Percentiles rank a stretch among this genome's conserved stretches.
phyloP scores from a whole-genome alignment of 1,139 yeast genomes.

The Dujonia santamariae region DNA sequence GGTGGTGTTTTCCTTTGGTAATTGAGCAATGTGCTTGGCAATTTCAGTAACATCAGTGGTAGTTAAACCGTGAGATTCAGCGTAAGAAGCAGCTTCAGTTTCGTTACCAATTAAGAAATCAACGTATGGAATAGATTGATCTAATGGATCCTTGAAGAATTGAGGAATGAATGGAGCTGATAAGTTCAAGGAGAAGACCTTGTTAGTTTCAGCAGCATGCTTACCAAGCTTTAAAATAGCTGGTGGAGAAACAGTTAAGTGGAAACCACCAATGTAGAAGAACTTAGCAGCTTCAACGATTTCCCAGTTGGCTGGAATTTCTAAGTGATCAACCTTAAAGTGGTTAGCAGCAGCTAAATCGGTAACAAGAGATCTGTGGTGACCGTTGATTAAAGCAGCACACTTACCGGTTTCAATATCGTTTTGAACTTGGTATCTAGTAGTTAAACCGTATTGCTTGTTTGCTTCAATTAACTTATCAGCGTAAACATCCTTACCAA shows the following conservation, averaged over 20 bases:
- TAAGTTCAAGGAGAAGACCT: conserved; percentile 80
- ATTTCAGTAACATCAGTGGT: conserved; percentile 64
- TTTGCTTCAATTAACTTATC: conserved; percentile 82
- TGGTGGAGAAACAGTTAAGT: conserved; percentile 94
- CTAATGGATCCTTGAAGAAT: conserved; percentile 91
- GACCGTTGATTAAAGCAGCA: conserved; percentile 90
- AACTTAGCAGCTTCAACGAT: conserved; percentile 75
- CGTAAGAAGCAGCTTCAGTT: conserved; percentile 94
- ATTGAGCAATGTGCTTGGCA: conserved; percentile 77
- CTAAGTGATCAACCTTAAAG: conserved; percentile 85
- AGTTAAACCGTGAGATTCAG: conserved; percentile 73
- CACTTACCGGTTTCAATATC: conserved; percentile 91
- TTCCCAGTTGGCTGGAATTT: conserved; percentile 88
- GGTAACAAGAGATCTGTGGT: conserved; percentile 88
- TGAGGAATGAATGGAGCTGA: conserved; percentile 97
- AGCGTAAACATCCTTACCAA: conserved; percentile 88
- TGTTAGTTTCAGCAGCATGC: conserved; percentile 84
- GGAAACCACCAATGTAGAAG: conserved; percentile 97
- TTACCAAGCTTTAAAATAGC: conserved; percentile 87
- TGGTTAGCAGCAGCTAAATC: conserved; percentile 98
- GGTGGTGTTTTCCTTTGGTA: conserved; percentile 71
- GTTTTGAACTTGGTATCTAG: conserved; percentile 79
- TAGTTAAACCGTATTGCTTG: conserved; percentile 79
- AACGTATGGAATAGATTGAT: conserved; percentile 76
- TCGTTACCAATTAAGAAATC: conserved; percentile 94